Evolutionary conservation across 2,329 filamentous ascomycete species (phyloP).

Genomic region (Sordariomycetes sp.): DNA sequence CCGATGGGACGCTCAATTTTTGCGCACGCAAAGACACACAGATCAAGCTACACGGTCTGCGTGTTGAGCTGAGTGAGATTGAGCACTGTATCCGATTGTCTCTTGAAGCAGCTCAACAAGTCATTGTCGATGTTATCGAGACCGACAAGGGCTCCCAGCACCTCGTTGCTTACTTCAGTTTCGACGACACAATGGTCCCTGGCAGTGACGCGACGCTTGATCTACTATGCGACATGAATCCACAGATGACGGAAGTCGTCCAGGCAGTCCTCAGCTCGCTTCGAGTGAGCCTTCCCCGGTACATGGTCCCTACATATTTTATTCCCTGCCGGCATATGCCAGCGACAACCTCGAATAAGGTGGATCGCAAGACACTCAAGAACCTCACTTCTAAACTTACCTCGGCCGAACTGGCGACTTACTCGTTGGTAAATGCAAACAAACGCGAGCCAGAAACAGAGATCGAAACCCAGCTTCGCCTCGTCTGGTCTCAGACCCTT

Average conservation of each 20-base stretch:
- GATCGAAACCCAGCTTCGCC: conserved; percentile 6
- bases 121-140: conserved; percentile 3
- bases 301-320: background rate
- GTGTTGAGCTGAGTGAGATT: conserved; percentile 31
- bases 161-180: too few relatives aligned
- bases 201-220: too few relatives aligned
- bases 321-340: background rate
- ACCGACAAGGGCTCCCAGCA: background rate
- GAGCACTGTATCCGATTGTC: conserved; percentile 3
- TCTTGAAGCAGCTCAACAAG: background rate
- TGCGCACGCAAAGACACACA: conserved; percentile 44
- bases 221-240: too few relatives aligned
- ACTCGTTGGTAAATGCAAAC: too few relatives aligned
- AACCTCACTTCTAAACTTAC: too few relatives aligned
- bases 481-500: conserved; percentile 3
- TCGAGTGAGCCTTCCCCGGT: too few relatives aligned
- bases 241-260: too few relatives aligned
- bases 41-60: conserved; percentile 45
- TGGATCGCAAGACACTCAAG: too few relatives aligned
- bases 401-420: too few relatives aligned
- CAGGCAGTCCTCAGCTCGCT: too few relatives aligned
- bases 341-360: background rate
- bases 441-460: too few relatives aligned
- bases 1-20: conserved; percentile 26
- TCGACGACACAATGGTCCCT: too few relatives aligned